Percentiles rank a stretch among this genome's conserved stretches.
phyloP scores from a whole-genome alignment of 495 filamentous ascomycete species.

The Filosporella fistucella region DNA sequence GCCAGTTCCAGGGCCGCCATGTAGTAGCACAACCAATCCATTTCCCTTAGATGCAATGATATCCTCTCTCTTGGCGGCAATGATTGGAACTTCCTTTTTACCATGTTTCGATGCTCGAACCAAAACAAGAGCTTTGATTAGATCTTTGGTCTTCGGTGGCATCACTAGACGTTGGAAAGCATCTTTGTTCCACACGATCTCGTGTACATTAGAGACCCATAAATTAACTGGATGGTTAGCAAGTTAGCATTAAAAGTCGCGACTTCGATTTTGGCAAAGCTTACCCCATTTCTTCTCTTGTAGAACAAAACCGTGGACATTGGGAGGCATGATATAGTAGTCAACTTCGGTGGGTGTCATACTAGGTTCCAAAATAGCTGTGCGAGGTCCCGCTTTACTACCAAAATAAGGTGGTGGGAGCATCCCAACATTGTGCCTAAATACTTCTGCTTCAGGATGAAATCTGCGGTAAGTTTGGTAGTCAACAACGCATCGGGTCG shows the following conservation, averaged over 20 bases:
- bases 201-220: too few relatives aligned
- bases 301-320: slow-evolving; percentile 16
- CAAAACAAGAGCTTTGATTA: slow-evolving; percentile 34
- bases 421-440: not conserved
- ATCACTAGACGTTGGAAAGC: slow-evolving; percentile 6
- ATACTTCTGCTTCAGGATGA: not conserved
- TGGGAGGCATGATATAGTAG: slow-evolving; percentile 2
- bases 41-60: slow-evolving; percentile 73
- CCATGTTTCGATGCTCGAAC: slow-evolving; percentile 28
- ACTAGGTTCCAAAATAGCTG: not conserved
- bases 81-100: slow-evolving; percentile 71
- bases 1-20: slow-evolving; percentile 78
- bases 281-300: slow-evolving; percentile 50
- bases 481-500: slow-evolving; percentile 3
- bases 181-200: slow-evolving; percentile 25
- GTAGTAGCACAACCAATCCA: slow-evolving; percentile 67
- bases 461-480: slow-evolving; percentile 7
- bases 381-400: not conserved
- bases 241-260: too few relatives aligned
- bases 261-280: too few relatives aligned
- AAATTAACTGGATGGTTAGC: too few relatives aligned
- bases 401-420: not conserved
- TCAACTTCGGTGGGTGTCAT: not conserved
- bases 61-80: too few relatives aligned
- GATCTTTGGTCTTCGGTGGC: slow-evolving; percentile 53